A percentile compares a stretch with the other conserved stretches of the same genome.
These are phyloP conservation scores for Cladophialophora bantiana DNA, from an alignment of 2,329 filamentous ascomycete genomes.

Conservation along the genomic window DNA sequence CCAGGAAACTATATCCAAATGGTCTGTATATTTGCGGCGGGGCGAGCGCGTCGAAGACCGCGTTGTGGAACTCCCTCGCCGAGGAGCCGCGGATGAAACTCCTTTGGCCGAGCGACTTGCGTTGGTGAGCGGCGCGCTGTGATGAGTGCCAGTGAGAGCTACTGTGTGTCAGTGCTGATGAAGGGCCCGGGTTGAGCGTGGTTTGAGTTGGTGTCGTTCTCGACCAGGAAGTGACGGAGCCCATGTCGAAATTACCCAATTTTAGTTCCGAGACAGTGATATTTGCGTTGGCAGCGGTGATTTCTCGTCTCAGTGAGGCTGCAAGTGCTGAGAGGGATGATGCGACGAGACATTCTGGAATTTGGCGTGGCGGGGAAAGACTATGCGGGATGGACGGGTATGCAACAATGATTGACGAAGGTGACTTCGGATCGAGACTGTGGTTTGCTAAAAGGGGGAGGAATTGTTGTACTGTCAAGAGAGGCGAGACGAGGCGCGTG, in stretches of 20 bases:
- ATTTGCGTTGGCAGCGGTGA: conserved; percentile 70
- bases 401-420: conserved; percentile 50
- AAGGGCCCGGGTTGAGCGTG: conserved; percentile 19
- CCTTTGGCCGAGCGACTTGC: conserved; percentile 43
- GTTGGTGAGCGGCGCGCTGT: conserved; percentile 44
- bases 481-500: conserved; percentile 86
- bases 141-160: conserved; percentile 39
- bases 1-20: conserved; percentile 45
- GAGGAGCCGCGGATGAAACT: conserved; percentile 67
- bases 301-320: conserved; percentile 78
- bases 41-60: conserved; percentile 88
- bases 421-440: conserved; percentile 54
- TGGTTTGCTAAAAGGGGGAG: conserved; percentile 76
- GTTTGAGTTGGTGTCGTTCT: conserved; percentile 20
- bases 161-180: conserved; percentile 32
- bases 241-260: conserved; percentile 88
- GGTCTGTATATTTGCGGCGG: conserved; percentile 53
- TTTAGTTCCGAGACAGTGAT: conserved; percentile 85
- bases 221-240: conserved; percentile 62
- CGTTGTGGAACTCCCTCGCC: conserved; percentile 79
- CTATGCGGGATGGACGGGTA: conserved; percentile 56
- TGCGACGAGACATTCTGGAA: conserved; percentile 84
- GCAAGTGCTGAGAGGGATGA: conserved; percentile 87
- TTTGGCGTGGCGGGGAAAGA: conserved; percentile 56
- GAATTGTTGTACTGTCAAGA: conserved; percentile 87